phyloP scores from a whole-genome alignment of 108 stramenopile species.

The Cyclotella cryptica region DNA sequence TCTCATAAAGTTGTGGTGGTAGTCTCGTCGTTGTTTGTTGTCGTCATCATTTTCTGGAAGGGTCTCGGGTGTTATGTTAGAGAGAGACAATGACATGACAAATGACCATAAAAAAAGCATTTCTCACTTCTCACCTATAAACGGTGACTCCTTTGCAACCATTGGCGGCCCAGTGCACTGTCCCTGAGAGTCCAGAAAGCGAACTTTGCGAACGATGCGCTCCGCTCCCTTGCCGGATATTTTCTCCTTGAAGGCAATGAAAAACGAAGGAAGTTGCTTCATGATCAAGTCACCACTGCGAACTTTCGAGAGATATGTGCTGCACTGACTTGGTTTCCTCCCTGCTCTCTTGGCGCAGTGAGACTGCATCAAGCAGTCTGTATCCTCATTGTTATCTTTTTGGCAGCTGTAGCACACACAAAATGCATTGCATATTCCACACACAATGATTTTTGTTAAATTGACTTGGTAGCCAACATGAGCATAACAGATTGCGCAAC shows the following conservation, averaged over 20 bases:
- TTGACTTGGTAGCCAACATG: conserved; percentile 5
- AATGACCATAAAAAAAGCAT: conserved; percentile 3
- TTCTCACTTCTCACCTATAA: conserved; percentile 35
- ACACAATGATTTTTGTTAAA: background rate
- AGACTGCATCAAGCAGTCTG: background rate
- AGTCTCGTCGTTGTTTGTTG: conserved; percentile 23
- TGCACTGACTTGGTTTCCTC: conserved; percentile 13
- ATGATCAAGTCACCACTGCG: conserved; percentile 18
- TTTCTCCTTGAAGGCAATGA: conserved; percentile 58
- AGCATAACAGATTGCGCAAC: conserved; percentile 39
- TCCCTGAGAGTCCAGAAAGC: conserved; percentile 54
- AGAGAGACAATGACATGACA: background rate
- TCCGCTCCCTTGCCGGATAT: conserved; percentile 68
- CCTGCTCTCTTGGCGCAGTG: background rate
- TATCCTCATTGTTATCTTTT: background rate
- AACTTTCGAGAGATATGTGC: background rate
- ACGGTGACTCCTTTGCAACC: conserved; percentile 70
- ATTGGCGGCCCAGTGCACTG: conserved; percentile 44
- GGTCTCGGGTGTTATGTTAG: too few species aligned
- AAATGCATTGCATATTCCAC: conserved; percentile 24
- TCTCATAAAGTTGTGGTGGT: conserved; percentile 56
- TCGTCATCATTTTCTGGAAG: conserved; percentile 14
- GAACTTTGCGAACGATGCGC: conserved; percentile 56
- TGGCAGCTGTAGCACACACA: conserved; percentile 6
- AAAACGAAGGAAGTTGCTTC: conserved; percentile 43